Percentiles rank a stretch among this genome's conserved stretches.
Evolutionary conservation across 2,329 filamentous ascomycete species (phyloP).

Genomic region (Pyricularia sp.): DNA sequence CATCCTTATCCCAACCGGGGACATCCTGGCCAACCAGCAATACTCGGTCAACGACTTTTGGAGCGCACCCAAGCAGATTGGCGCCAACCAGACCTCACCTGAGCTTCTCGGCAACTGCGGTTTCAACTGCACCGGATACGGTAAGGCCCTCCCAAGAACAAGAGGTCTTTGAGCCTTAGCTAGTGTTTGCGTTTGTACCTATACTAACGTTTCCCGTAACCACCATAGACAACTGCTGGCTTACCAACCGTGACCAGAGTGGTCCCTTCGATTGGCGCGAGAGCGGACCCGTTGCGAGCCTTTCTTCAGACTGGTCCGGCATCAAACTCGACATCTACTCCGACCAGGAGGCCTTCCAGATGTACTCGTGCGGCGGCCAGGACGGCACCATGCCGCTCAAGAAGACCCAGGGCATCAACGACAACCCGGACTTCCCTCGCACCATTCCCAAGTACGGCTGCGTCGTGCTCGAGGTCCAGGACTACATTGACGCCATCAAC

Average conservation of each 20-base stretch:
- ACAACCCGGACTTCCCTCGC: conserved; percentile 44
- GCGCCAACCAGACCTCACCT: conserved; percentile 51
- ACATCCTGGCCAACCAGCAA: conserved; percentile 59
- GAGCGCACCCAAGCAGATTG: conserved; percentile 70
- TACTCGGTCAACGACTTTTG: conserved; percentile 75
- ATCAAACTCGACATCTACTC: conserved; percentile 75
- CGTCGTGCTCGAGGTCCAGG: conserved; percentile 83
- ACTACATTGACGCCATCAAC: conserved; percentile 92
- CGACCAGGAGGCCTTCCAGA: conserved; percentile 80
- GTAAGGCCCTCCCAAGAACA: conserved; percentile 31
- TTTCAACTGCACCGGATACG: conserved; percentile 70
- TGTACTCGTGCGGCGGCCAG: conserved; percentile 75
- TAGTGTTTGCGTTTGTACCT: neutral
- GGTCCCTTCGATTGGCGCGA: conserved; percentile 55
- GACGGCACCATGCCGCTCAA: conserved; percentile 65
- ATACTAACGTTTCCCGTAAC: neutral
- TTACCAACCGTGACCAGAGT: conserved; percentile 52
- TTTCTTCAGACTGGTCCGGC: conserved; percentile 68
- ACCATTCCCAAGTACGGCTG: conserved; percentile 71
- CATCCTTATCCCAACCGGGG: conserved; percentile 66
- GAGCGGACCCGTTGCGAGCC: conserved; percentile 48
- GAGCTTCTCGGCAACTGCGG: conserved; percentile 69
- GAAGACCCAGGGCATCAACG: conserved; percentile 55
- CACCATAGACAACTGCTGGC: conserved; percentile 54
- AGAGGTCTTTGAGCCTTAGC: conserved; percentile 19